Base-by-base conservation (phyloP, 176 grass and related monocot species). In the Cocos nucifera region DNA sequence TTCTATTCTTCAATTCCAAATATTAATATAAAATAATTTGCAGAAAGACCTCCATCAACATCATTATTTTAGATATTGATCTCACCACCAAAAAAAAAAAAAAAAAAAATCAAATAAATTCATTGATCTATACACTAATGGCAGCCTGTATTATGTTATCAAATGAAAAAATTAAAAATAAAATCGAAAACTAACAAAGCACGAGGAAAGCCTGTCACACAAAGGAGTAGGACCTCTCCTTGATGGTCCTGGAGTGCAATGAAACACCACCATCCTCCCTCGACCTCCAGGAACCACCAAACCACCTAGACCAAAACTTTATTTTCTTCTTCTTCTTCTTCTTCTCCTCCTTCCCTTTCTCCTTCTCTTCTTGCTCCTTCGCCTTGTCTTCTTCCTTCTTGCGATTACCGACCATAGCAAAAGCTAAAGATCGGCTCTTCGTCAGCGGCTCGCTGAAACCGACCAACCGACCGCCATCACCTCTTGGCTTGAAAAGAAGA, bases 221-320 rank as follows among this genome's bases (percentile, higher is more conserved):
- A 3, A 44, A 44, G 0, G 35, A 44, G 35, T 14, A 44, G 7
- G 35, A 44, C 35, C 62, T 80, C 32, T 77, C 91, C 50, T 83
- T 64, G 53, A 82, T 52, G 53, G 81, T 70, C 71, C 57, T 76
- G 54, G 83, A 79, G 58, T 85, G 76, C 73, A 26, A 23, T 56
- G 88, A 51, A 22, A 65, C 66, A 70, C 84, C 87, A 15, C 25
- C 26, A 10, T 18, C 28, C 15, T 25, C 48, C 2, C 52, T 69
- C 27, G 64, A 59, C 48, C 69, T 73, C 26, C 69, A 75, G 0
- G 84, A 62, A 24, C 76, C 82, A 17, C n/a, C 71, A 76, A 92
- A 56, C 65, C 92, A 64, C 75, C 89, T 92, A 4, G 66, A 54
- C 93, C 93, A 98, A 72, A 89, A 79, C 66, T 64, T 65, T 51